Percentiles rank a stretch among this genome's conserved stretches.
Evolutionary conservation across 768 basidiomycete species (phyloP).

Genomic region (Russula foetens): DNA sequence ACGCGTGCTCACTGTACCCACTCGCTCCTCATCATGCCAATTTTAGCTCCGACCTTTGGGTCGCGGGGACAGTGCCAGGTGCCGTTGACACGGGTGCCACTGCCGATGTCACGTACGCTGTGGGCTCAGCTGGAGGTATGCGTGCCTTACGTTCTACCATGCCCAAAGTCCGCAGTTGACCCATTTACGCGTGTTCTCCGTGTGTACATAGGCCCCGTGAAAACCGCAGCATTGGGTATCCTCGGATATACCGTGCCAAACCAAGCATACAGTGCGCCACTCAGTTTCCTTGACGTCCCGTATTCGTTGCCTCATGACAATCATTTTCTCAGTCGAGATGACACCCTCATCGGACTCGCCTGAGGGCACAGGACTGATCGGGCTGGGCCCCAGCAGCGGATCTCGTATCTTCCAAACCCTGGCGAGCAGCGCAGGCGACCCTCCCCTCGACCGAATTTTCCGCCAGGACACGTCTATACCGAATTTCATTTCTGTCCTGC

Average conservation of each 20-base stretch:
- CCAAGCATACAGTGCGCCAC: constrained; percentile 40
- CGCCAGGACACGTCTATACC: constrained; percentile 43
- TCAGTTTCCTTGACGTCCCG: not conserved
- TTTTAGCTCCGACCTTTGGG: constrained; percentile 55
- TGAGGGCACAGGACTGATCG: constrained; percentile 36
- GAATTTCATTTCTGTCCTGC: constrained; percentile 54
- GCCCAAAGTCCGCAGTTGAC: not conserved
- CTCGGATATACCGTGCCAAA: constrained; percentile 36
- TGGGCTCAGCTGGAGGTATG: constrained; percentile 33
- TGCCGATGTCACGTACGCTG: constrained; percentile 43
- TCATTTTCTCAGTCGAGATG: constrained; percentile 32
- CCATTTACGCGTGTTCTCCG: not conserved
- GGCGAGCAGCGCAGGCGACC: constrained; percentile 33
- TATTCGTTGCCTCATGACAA: not conserved
- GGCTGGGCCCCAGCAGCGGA: constrained; percentile 51
- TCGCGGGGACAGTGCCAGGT: constrained; percentile 37
- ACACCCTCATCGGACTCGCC: constrained; percentile 24
- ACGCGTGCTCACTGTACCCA: not conserved
- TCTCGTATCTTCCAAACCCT: constrained; percentile 37
- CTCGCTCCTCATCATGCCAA: not conserved
- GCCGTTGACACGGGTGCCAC: constrained; percentile 33
- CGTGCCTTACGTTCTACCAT: no score
- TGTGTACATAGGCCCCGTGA: constrained; percentile 35
- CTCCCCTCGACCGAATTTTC: constrained; percentile 62
- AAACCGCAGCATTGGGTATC: constrained; percentile 36